These are phyloP conservation scores for Penicillium capsulatum DNA, from an alignment of 2,329 filamentous ascomycete genomes.

Conservation along the genomic window DNA sequence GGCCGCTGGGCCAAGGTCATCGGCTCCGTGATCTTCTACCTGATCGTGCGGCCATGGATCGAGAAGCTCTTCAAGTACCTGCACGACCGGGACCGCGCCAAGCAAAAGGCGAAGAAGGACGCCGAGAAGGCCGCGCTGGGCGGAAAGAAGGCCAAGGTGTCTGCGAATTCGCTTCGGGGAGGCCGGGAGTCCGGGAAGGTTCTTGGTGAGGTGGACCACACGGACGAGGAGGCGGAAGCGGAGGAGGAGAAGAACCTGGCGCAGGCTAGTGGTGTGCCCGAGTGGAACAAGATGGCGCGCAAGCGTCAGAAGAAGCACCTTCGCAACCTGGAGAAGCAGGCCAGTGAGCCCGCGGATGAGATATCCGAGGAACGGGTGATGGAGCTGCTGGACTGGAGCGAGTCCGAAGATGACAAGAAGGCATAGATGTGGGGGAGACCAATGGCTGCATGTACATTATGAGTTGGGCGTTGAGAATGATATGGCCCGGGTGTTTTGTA, in stretches of 20 bases:
- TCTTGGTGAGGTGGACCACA: slow-evolving; percentile 34
- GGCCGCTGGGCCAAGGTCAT: slow-evolving; percentile 62
- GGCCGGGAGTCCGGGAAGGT: slow-evolving; percentile 54
- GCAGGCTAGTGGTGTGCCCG: slow-evolving; percentile 46
- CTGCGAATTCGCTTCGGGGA: slow-evolving; percentile 63
- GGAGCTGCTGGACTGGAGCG: slow-evolving; percentile 61
- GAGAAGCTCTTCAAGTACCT: slow-evolving; percentile 62
- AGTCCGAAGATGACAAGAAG: slow-evolving; percentile 30
- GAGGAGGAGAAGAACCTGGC: slow-evolving; percentile 40
- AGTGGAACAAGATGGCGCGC: slow-evolving; percentile 68
- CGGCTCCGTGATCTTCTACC: slow-evolving; percentile 67
- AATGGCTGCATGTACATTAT: too few relatives aligned
- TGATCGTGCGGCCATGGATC: slow-evolving; percentile 69
- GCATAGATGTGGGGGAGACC: too few relatives aligned
- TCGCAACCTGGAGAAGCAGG: slow-evolving; percentile 60
- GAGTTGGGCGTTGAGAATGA: too few relatives aligned
- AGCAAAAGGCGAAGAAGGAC: slow-evolving; percentile 56
- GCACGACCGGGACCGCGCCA: slow-evolving; percentile 37
- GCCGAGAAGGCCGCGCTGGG: slow-evolving; percentile 47
- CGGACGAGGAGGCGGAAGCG: slow-evolving; percentile 47
- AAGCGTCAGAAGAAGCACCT: slow-evolving; percentile 64
- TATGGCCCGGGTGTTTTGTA: too few relatives aligned
- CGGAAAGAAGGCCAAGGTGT: slow-evolving; percentile 51
- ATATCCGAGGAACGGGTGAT: slow-evolving; percentile 72
- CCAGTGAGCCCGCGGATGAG: slow-evolving; percentile 60